Conservation (phyloP, 2,329 filamentous ascomycete genomes). For the Ilyonectria mors-panacis region DNA sequence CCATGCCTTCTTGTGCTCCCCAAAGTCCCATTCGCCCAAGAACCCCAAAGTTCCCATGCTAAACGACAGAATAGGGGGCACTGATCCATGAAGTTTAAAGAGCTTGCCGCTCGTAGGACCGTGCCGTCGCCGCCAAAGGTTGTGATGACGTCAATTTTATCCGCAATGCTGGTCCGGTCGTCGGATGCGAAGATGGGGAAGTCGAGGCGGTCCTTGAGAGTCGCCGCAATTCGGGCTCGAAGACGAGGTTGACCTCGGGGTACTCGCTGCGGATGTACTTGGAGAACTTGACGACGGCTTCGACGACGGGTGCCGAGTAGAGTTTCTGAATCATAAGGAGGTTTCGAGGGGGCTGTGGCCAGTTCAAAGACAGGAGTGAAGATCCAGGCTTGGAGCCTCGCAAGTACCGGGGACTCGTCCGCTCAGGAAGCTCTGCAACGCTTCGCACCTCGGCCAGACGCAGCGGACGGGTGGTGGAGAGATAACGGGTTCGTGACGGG, state of each 20-base stretch:
- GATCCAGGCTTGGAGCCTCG: conserved; percentile 62
- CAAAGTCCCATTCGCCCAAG: conserved; percentile 95
- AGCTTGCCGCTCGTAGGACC: conserved; percentile 62
- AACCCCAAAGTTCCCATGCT: conserved; percentile 98
- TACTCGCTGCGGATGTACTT: conserved; percentile 86
- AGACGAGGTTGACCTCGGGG: conserved; percentile 83
- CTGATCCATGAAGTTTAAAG: conserved; percentile 82
- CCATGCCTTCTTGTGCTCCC: conserved; percentile 92
- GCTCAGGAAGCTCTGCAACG: conserved; percentile 52
- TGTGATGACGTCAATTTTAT: conserved; percentile 89
- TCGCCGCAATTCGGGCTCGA: conserved; percentile 82
- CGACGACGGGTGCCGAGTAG: conserved; percentile 66
- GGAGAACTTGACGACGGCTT: conserved; percentile 69
- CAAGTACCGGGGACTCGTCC: conserved; percentile 55
- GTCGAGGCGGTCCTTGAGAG: conserved; percentile 78
- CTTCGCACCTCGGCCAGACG: conserved; percentile 53
- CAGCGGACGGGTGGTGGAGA: conserved; percentile 63
- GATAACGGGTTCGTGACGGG: conserved; percentile 52
- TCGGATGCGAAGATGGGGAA: conserved; percentile 80
- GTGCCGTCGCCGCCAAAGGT: conserved; percentile 87
- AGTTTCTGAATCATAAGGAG: conserved; percentile 73
- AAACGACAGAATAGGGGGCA: conserved; percentile 93
- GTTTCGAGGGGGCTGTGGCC: conserved; percentile 69
- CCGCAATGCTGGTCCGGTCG: conserved; percentile 70
- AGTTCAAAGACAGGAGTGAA: conserved; percentile 69